Base-by-base conservation (phyloP, 441 rosid species). In the Melastoma candidum region DNA sequence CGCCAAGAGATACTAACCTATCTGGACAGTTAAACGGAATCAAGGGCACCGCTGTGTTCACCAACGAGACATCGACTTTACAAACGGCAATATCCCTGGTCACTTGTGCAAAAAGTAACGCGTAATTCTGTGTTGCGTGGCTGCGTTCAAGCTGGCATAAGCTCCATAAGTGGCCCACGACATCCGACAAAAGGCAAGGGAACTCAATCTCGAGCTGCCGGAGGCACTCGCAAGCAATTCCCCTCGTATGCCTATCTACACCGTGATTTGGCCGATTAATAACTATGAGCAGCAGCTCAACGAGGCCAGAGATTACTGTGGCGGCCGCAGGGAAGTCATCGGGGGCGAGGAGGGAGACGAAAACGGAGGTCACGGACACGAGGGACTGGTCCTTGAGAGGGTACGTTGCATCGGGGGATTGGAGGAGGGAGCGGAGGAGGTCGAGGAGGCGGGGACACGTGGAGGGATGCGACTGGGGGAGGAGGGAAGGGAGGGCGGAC, bases 261-360 rank as follows among this genome's bases (percentile, higher is more conserved):
- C 95, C 87, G 44, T 87, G 96, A 57, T 90, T 90, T 5, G 93
- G 96, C 26, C 96, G 84, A 71, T 90, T 88, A 49, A 90, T 69
- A 1, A 90, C 77, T 9, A 80, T 75, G 36, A 86, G 61, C 2
- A 86, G 63, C 74, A 81, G 70, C 60, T 87, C 95, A 11, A 90
- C 85, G 57, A 87, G 67, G 14, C 67, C 60, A 70, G 81, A 93
- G n/a, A 72, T 57, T 29, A 29, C 36, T 3, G 44, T 56, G 36
- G 6, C 25, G 48, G n/a, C 3, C 11, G 13, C 32, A 46, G 1
- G 22, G 74, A 13, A 69, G 64, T 66, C 8, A 36, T 67, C 73
- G 51, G 79, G 74, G 0, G 53, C 32, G 45, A 75, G 74, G 8
- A 81, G 12, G 12, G 95, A 76, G 7, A 83, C 68, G 3, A 87